Base-by-base conservation (phyloP, 2,329 filamentous ascomycete genomes). In the Cladophialophora exuberans region DNA sequence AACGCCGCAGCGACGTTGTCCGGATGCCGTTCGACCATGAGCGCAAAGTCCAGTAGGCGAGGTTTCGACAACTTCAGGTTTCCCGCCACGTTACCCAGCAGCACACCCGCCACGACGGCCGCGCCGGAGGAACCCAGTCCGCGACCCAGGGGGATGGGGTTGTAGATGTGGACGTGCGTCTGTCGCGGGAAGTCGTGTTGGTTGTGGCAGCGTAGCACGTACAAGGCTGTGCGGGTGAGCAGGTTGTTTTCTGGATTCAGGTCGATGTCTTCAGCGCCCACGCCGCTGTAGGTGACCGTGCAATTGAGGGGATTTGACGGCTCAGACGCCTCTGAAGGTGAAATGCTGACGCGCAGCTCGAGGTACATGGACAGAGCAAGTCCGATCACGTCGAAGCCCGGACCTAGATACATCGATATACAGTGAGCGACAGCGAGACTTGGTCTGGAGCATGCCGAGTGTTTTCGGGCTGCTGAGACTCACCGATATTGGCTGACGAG, bases 111-210 rank as follows among this genome's bases (percentile, higher is more conserved):
- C 5, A 97, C 94, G 15, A 97, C 93, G 6, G 94, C 94, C 3
- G 94, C 92, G 25, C 93, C 94, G 0, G 92, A 97, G 36, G 91
- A 96, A n/a, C 94, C 94, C 63, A 99, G 78, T 7, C 94, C 94
- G 54, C 94, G 83, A 48, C 94, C 92, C 6, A 99, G 80, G 2
- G 94, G 94, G 64, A 99, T 97, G 1, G 90, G 90, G 76, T 97
- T 97, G 74, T 88, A 86, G 76, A 99, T 91, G 76, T 97, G 93
- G 49, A 99, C 88, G 67, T 91, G 88, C 5, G 93, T 97, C 74
- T 90, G 86, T 50, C 78, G 73, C 33, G 94, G 93, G 74, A 97
- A 99, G 43, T 82, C 79, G 69, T 90, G 85, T 73, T 93, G 86
- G 68, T 87, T 85, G 76, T 97, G 89, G 77, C 94, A 97, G 73